Base-by-base conservation (phyloP, 306 rosid genomes). In the Dryas drummondii region DNA sequence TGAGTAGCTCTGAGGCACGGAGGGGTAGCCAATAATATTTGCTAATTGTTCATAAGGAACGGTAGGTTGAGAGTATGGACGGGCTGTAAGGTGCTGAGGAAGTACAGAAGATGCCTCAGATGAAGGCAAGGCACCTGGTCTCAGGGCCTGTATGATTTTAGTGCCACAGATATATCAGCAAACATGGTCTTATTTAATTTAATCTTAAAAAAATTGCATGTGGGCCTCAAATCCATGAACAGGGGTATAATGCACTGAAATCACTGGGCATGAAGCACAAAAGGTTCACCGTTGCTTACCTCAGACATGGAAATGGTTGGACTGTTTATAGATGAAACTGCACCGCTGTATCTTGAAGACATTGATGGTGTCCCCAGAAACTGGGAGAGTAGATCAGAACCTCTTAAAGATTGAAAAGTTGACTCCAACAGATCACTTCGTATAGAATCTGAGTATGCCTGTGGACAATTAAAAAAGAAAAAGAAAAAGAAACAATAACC, bases 121-220 rank as follows among this genome's bases (percentile, higher is more conserved):
- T 37, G 72, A 49, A 9, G 88, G 72, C 73, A 78, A 63, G 73
- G 76, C 9, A 41, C 79, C 77, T 16, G 89, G 79, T 63, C 72
- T 79, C 80, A 52, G 66, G 55, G 66, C 86, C 91, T 91, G 86
- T 75, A 78, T 37, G 19, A 66, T 85, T 68, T 75, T 76, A 71
- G 53, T 13, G 59, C 74, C 62, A 82, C 5, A 2, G 14, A 70
- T 44, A 70, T 44, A 74, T 67, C 15, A 54, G 17, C 11, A 63
- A 40, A 32, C 26, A 66, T 6, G 9, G 15, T 55, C 46, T 14
- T 13, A 6, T 54, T 47, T 8, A 56, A 47, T 12, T 10, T 44
- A 9, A 12, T 47, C 37, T 9, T 16, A 32, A 13, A 59, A 72
- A 57, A 9, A 66, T 45, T 57, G 55, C 66, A 72, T 13, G 45